Base-by-base conservation (phyloP, 2,329 filamentous ascomycete species). In the Alternaria arbusti region DNA sequence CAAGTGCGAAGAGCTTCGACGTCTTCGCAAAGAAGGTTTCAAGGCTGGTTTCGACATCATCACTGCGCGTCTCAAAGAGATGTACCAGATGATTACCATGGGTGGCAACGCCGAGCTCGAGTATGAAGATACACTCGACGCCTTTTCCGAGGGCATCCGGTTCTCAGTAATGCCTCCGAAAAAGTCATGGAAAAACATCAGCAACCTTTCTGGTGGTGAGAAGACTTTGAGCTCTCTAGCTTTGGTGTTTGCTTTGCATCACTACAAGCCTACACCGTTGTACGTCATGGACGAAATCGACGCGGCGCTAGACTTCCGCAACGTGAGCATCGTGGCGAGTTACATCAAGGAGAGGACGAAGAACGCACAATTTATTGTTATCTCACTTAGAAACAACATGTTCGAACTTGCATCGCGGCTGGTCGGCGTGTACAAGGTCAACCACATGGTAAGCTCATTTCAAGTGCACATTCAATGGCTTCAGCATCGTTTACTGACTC, bases 41-140 rank as follows among this genome's bases (percentile, higher is more conserved):
- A 98, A 98, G 94, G 93, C 96, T 78, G 96, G 96, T 43, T 98
- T 99, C 84, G 91, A 91, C 74, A 91, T 89, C 66, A 99, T 99
- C 80, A 98, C 95, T 1, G 86, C 97, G 23, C 91, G 95, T 1
- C 86, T 99, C 49, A 99, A 99, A 84, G 96, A 99, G 78, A 99
- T 99, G 96, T 99, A 99, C 83, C 96, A 99, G 79, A 97, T 99
- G 94, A 99, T 99, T 79, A 99, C 96, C 22, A 98, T 99, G 94
- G 96, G 96, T 65, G 96, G 96, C 59, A 99, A 99, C 74, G 96
- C 96, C 0, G 96, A 99, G 82, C 88, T 99, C 12, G 96, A 99
- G 80, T 89, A 99, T 23, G 96, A 99, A 44, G 96, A 99, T 83
- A 95, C 91, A 17, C 85, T 99, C 3, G 96, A 99, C 79, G 96